Evolutionary conservation across 495 filamentous ascomycete species (phyloP), one percentile per base, ranked within the genome.

Genomic region (Trichoderma virens): DNA sequence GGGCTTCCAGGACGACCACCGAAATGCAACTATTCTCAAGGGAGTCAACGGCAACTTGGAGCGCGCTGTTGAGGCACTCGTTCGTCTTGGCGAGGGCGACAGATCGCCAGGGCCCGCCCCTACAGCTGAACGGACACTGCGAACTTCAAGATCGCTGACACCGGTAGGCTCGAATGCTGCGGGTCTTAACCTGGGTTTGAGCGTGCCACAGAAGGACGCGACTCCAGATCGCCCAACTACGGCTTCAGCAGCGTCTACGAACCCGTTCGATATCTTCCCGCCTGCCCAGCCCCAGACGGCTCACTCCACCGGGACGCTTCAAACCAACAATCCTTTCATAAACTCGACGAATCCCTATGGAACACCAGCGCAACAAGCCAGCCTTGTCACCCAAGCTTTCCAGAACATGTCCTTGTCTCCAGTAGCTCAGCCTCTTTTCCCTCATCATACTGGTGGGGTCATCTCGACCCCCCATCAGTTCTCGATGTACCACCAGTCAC

Each of bases 1-100:
- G 94, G 94, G 94, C 1, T 98, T 98, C 69, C 81, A 73, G 35
- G 91, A 98, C 71, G 88, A 93, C 39, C 87, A 86, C 65, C 83
- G 89, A 56, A 98, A 95, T 67, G 76, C 84, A 14, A 85, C 86
- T 62, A 86, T 97, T 28, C 75, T 98, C 30, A 89, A 90, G 65
- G 88, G 88, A 13, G 79, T 92, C 7, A 82, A 86, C 64, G 94
- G 95, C 2, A 92, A 95, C 69, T 67, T 98, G 45, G 89, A 96
- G 64, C 89, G 86, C 70, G 81, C 92, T 0, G 83, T 97, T 34
- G 93, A 97, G 72, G 86, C 92, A 18, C 72, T 98, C 70, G 80
- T 91, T 13, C 81, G 90, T 69, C 73, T 95, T 61, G 92, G 92
- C 14, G 93, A 96, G 60, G 76, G 76, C 63, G 69, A 70, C 34